Conservation (phyloP, 352 stramenopile genomes). For the Pythium sukuiense region DNA sequence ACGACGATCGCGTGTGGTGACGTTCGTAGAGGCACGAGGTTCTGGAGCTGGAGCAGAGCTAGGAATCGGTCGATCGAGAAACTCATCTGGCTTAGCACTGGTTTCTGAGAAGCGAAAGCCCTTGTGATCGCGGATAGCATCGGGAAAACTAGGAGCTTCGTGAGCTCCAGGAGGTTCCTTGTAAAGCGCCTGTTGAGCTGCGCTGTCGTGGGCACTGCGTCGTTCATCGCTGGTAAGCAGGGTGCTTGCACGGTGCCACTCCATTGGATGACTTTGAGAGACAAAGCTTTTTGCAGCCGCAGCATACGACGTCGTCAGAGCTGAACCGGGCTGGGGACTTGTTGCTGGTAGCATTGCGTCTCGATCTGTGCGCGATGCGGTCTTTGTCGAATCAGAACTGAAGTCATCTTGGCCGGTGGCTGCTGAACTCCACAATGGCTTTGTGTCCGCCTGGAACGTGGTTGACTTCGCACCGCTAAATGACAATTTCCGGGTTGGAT, state of each 20-base stretch:
- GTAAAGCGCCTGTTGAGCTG: not conserved
- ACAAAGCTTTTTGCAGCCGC: not conserved
- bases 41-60: slow-evolving; percentile 26
- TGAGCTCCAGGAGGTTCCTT: not conserved
- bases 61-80: slow-evolving; percentile 41
- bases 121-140: too few species aligned
- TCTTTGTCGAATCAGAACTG: not conserved
- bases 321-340: not conserved
- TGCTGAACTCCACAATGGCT: not conserved
- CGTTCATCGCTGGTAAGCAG: not conserved
- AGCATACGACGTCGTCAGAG: not conserved
- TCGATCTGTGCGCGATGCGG: not conserved
- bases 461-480: not conserved
- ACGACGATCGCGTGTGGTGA: slow-evolving; percentile 33
- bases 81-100: slow-evolving; percentile 25
- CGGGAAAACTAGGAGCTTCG: not conserved
- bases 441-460: not conserved
- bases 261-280: not conserved
- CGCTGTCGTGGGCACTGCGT: not conserved
- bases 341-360: not conserved
- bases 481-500: not conserved
- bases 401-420: not conserved
- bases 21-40: slow-evolving; percentile 35
- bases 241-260: not conserved
- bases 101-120: not conserved